Evolutionary conservation across 2,329 filamentous ascomycete species (phyloP).

Genomic region (Arthrobotrys pseudoclavata): DNA sequence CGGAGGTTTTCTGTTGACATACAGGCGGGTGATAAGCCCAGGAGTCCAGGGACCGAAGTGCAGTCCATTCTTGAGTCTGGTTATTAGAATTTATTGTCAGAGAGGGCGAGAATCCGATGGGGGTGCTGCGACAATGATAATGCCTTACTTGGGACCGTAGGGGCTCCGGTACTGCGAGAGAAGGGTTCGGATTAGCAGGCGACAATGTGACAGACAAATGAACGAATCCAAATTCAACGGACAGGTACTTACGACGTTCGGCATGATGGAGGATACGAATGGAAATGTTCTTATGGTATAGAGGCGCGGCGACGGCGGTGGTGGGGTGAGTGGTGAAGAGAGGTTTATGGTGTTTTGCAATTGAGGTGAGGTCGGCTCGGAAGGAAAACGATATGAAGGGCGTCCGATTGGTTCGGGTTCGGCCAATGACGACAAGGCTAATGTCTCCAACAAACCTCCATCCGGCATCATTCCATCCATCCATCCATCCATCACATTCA

Average conservation of each 20-base stretch:
- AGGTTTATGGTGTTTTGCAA: background rate
- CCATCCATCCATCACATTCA: background rate
- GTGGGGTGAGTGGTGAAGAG: constrained; percentile 1
- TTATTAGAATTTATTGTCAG: background rate
- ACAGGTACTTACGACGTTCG: constrained; percentile 17
- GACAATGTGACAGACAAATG: background rate
- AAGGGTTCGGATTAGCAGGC: constrained; percentile 9
- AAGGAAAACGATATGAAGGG: constrained; percentile 26
- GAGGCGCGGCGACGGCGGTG: background rate
- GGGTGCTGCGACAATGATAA: background rate
- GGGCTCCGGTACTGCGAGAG: constrained; percentile 50
- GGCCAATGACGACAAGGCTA: constrained; percentile 24
- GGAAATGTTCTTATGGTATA: background rate
- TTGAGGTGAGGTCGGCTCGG: constrained; percentile 6
- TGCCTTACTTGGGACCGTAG: constrained; percentile 63
- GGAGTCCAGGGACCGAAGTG: constrained; percentile 61
- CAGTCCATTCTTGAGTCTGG: constrained; percentile 61
- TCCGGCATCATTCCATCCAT: background rate
- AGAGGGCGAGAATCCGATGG: background rate
- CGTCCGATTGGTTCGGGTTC: constrained; percentile 21
- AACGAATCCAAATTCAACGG: background rate
- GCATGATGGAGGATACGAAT: constrained; percentile 9
- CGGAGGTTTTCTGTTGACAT: constrained; percentile 16
- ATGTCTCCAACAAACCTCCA: background rate
- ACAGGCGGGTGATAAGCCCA: constrained; percentile 60